Percentiles rank a stretch among this genome's conserved stretches.
Evolutionary conservation across 73 alveolate genomes (phyloP).

Genomic region (Paramecium tetraurelia): DNA sequence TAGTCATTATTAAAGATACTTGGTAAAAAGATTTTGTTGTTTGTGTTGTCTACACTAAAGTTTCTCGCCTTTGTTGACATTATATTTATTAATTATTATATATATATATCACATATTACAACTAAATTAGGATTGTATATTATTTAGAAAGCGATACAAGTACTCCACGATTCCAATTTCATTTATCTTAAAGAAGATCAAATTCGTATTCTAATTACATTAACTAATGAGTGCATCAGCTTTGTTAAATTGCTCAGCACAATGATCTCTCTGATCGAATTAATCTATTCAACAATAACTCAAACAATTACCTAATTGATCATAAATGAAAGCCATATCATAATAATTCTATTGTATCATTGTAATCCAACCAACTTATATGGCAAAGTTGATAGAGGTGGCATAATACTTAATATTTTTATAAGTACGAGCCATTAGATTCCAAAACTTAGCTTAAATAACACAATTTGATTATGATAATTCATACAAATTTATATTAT

Average conservation of each 20-base stretch:
- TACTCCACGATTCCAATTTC: not conserved
- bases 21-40: not conserved
- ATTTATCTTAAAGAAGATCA: not conserved
- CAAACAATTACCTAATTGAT: not conserved
- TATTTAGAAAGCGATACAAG: not conserved
- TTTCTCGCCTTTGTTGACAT: not conserved
- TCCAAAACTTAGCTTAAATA: constrained; percentile 19
- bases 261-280: not conserved
- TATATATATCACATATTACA: not conserved
- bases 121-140: not conserved
- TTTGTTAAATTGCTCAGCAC: constrained; percentile 15
- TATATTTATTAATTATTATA: not conserved
- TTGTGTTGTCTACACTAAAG: not conserved
- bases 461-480: not conserved
- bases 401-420: not conserved
- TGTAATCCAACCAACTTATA: not conserved
- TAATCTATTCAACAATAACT: not conserved
- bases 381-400: not conserved
- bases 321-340: constrained; percentile 2
- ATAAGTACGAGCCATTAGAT: not conserved
- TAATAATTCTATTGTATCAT: not conserved
- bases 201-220: not conserved
- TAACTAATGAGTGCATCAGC: not conserved
- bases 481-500: not conserved
- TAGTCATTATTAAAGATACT: not conserved